Evolutionary conservation across 2,329 filamentous ascomycete genomes (phyloP).

Genomic region (Pyrenochaeta sp.): DNA sequence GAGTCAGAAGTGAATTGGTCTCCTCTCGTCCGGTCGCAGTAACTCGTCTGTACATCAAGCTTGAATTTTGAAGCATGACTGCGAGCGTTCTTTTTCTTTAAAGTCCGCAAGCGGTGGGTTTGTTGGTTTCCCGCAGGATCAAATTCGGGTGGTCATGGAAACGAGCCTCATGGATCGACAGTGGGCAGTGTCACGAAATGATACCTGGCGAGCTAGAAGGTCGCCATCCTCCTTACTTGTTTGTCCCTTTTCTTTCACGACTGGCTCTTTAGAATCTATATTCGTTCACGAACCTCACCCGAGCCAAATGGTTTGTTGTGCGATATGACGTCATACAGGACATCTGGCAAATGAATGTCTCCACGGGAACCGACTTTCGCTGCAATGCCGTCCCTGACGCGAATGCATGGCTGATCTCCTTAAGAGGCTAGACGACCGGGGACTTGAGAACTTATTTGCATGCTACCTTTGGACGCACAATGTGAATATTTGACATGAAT

Average conservation of each 20-base stretch:
- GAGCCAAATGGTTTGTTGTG: neutral
- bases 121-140: constrained; percentile 25
- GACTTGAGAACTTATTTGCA: too few relatives aligned
- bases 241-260: constrained; percentile 21
- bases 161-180: constrained; percentile 27
- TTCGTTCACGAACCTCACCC: neutral
- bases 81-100: constrained; percentile 22
- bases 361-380: neutral
- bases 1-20: constrained; percentile 32
- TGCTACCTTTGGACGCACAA: too few relatives aligned
- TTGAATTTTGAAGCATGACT: constrained; percentile 5
- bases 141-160: constrained; percentile 33
- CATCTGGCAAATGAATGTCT: too few relatives aligned
- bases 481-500: too few relatives aligned
- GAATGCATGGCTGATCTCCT: neutral
- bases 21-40: constrained; percentile 8
- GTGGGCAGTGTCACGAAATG: constrained; percentile 42
- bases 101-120: constrained; percentile 21
- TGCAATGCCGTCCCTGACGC: neutral
- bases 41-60: neutral
- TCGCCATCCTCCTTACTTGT: constrained; percentile 35
- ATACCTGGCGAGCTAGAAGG: constrained; percentile 47
- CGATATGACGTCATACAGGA: neutral
- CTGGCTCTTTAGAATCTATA: neutral
- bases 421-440: too few relatives aligned